A percentile compares a stretch with the other conserved stretches of the same genome.
Evolutionary conservation across 208 protist species (phyloP).

Genomic region (Strigomonas oncopelti): DNA sequence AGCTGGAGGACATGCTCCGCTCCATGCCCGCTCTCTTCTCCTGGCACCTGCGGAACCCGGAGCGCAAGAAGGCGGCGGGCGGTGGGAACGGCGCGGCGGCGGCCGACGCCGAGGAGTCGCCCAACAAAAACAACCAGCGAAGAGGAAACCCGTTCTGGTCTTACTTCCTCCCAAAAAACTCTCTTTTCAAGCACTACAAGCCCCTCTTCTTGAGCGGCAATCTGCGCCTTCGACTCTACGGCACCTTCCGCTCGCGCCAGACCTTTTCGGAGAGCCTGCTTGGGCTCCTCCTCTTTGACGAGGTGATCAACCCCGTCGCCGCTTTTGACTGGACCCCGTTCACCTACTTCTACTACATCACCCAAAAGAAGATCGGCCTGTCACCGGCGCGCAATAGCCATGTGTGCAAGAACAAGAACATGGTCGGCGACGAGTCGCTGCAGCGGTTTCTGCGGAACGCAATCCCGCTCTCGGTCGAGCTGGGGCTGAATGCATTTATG

Average conservation of each 20-base stretch:
- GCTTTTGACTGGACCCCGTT: conserved; percentile 89
- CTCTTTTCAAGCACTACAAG: conserved; percentile 20
- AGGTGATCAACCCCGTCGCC: conserved; percentile 94
- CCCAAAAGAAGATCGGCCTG: conserved; percentile 94
- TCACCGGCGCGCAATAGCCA: conserved; percentile 93
- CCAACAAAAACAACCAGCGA: not conserved
- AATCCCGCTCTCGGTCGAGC: conserved; percentile 85
- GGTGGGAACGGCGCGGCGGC: not conserved
- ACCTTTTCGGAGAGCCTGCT: conserved; percentile 86
- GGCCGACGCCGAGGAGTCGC: not conserved
- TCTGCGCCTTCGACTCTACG: conserved; percentile 12
- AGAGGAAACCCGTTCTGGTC: not conserved
- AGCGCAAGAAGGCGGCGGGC: not conserved
- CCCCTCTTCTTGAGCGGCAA: conserved; percentile 15
- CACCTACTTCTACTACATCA: conserved; percentile 98
- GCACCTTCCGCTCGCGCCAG: conserved; percentile 10
- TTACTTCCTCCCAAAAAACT: conserved; percentile 21
- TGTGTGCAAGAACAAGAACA: conserved; percentile 13
- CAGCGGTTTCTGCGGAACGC: conserved; percentile 72
- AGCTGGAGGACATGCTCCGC: not conserved
- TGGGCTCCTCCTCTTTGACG: conserved; percentile 89
- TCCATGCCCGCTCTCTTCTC: not conserved
- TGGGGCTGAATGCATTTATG: conserved; percentile 94
- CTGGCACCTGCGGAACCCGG: not conserved
- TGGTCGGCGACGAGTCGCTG: conserved; percentile 30